Evolutionary conservation across 345 rosid genomes (phyloP).

Genomic region (Eucalyptus sp.): DNA sequence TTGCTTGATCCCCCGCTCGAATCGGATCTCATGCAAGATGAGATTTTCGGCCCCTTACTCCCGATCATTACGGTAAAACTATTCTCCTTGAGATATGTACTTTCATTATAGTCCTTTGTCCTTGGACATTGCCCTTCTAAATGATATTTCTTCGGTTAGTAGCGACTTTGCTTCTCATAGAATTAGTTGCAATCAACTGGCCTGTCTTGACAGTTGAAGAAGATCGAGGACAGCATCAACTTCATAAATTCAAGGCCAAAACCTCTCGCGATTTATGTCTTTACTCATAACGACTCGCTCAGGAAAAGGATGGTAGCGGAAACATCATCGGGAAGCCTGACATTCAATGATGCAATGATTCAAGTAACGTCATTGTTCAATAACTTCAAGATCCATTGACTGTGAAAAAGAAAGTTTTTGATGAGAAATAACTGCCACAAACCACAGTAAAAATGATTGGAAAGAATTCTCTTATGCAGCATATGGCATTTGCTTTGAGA

Average conservation of each 20-base stretch:
- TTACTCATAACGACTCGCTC: slow-evolving; percentile 38
- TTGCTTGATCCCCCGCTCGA: slow-evolving; percentile 57
- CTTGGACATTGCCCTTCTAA: background rate
- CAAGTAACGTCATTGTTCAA: slow-evolving; percentile 17
- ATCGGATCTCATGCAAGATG: slow-evolving; percentile 65
- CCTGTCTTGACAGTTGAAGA: slow-evolving; percentile 22
- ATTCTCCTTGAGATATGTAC: background rate
- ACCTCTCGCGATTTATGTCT: slow-evolving; percentile 68
- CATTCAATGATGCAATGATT: slow-evolving; percentile 49
- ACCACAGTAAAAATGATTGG: background rate
- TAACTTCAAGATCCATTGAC: background rate
- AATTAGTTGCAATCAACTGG: background rate
- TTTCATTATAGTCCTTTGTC: background rate
- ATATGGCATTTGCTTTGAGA: background rate
- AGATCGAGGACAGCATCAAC: slow-evolving; percentile 59
- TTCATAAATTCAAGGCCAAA: slow-evolving; percentile 58
- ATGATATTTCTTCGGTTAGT: background rate
- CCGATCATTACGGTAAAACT: slow-evolving; percentile 63
- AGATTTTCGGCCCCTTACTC: slow-evolving; percentile 88
- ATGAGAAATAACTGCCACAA: background rate
- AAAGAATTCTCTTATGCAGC: background rate
- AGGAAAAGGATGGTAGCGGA: slow-evolving; percentile 25
- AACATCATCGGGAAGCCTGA: slow-evolving; percentile 56
- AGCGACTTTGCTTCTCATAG: background rate
- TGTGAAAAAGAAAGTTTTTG: background rate